Evolutionary conservation across 2,329 filamentous ascomycete genomes (phyloP).

Genomic region (Aspergillus sp.): DNA sequence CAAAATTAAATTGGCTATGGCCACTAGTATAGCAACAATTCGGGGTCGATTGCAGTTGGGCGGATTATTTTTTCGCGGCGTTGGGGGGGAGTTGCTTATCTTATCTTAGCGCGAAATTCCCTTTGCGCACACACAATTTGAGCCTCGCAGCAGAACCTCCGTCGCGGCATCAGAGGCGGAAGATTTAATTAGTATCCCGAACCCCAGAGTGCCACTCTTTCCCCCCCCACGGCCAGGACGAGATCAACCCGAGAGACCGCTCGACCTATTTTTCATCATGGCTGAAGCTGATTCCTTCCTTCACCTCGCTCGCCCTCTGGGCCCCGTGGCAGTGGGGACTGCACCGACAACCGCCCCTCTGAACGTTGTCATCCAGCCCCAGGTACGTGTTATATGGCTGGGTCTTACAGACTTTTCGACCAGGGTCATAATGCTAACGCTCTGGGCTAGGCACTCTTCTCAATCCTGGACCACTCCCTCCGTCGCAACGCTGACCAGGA

Average conservation of each 20-base stretch:
- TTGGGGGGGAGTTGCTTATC: conserved; percentile 35
- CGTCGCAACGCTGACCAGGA: conserved; percentile 90
- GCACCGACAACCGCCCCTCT: conserved; percentile 88
- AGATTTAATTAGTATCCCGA: conserved; percentile 30
- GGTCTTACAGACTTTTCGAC: background rate
- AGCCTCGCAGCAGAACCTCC: conserved; percentile 32
- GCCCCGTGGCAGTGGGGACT: conserved; percentile 75
- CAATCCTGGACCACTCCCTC: conserved; percentile 82
- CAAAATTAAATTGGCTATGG: background rate
- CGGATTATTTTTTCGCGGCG: conserved; percentile 13
- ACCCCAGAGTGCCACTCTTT: conserved; percentile 27
- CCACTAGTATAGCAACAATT: background rate
- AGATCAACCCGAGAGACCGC: conserved; percentile 25
- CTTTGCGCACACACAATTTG: conserved; percentile 45
- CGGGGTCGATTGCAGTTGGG: background rate
- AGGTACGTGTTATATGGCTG: conserved; percentile 61
- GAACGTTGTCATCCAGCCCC: conserved; percentile 91
- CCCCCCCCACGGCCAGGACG: conserved; percentile 30
- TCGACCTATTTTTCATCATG: conserved; percentile 62
- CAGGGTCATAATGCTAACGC: conserved; percentile 18
- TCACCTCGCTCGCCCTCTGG: conserved; percentile 89
- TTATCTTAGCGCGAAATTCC: conserved; percentile 54
- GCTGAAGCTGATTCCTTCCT: conserved; percentile 83
- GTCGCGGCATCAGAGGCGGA: conserved; percentile 27
- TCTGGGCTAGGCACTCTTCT: conserved; percentile 60